Conservation (phyloP, 495 filamentous ascomycete genomes). For the Glutinoglossum americanum region DNA sequence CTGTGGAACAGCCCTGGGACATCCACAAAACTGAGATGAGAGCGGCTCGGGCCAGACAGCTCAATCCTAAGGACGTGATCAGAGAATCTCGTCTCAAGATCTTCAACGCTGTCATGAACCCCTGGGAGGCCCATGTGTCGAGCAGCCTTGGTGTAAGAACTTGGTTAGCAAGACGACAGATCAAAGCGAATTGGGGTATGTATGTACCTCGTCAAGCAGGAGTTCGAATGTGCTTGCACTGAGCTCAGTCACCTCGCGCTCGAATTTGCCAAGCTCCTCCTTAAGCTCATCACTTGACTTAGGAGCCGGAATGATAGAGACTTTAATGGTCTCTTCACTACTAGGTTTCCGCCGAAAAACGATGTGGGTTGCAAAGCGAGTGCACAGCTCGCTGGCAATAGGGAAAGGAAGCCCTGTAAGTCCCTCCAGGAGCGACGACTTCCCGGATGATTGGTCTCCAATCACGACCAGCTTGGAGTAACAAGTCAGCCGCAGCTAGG, state of each 20-base stretch:
- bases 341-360: constrained; percentile 22
- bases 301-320: constrained; percentile 24
- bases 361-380: constrained; percentile 37
- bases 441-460: constrained; percentile 31
- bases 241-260: constrained; percentile 12
- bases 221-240: constrained; percentile 15
- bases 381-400: constrained; percentile 29
- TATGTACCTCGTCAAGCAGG: constrained; percentile 16
- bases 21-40: constrained; percentile 39
- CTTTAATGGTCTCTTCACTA: constrained; percentile 11
- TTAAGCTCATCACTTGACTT: constrained; percentile 12
- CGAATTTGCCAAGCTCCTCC: constrained; percentile 14
- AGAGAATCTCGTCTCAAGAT: constrained; percentile 21
- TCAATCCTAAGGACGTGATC: constrained; percentile 36
- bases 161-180: not conserved
- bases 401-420: constrained; percentile 31
- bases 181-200: not conserved
- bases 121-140: constrained; percentile 22
- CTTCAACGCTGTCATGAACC: constrained; percentile 6
- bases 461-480: constrained; percentile 23
- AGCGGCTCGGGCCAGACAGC: constrained; percentile 31
- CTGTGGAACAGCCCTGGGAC: constrained; percentile 41
- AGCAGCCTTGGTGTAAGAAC: constrained; percentile 15
- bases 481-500: not conserved
- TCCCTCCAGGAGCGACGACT: constrained; percentile 29